phyloP scores from a whole-genome alignment of 306 rosid genomes.

The Sophora flavescens region DNA sequence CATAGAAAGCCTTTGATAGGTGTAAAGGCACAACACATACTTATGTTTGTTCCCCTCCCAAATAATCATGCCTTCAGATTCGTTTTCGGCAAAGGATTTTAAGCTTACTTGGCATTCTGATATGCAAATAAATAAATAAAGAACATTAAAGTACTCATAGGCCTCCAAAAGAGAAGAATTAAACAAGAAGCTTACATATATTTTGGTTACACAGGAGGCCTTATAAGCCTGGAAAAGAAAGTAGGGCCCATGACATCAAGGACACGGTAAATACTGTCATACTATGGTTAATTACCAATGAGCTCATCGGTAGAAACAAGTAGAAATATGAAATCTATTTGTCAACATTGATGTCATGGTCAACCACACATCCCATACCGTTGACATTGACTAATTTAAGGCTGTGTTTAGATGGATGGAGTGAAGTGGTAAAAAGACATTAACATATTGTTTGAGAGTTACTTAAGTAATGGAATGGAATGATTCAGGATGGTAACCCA shows the following conservation, averaged over 20 bases:
- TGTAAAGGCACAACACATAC: neutral
- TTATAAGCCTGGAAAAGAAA: neutral
- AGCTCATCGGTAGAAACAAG: neutral
- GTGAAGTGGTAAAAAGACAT: too few species aligned
- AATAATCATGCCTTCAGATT: neutral
- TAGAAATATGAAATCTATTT: neutral
- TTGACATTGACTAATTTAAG: neutral
- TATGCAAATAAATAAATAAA: neutral
- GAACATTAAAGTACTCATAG: neutral
- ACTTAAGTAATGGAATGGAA: too few species aligned
- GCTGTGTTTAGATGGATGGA: too few species aligned
- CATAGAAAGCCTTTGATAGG: neutral
- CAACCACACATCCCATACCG: neutral
- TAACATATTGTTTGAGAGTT: too few species aligned
- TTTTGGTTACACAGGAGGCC: neutral
- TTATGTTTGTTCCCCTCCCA: neutral
- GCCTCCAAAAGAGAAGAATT: neutral
- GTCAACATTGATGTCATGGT: neutral
- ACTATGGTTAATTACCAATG: neutral
- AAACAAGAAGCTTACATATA: neutral
- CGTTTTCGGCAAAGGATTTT: neutral
- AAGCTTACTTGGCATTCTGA: slow-evolving; percentile 12
- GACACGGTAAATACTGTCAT: neutral
- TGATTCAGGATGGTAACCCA: too few species aligned
- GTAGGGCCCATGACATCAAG: neutral